A percentile compares a stretch with the other conserved stretches of the same genome.
These are phyloP conservation scores for Phytopythium cucurbitacearum DNA, from an alignment of 352 stramenopile species.

Conservation along the genomic window DNA sequence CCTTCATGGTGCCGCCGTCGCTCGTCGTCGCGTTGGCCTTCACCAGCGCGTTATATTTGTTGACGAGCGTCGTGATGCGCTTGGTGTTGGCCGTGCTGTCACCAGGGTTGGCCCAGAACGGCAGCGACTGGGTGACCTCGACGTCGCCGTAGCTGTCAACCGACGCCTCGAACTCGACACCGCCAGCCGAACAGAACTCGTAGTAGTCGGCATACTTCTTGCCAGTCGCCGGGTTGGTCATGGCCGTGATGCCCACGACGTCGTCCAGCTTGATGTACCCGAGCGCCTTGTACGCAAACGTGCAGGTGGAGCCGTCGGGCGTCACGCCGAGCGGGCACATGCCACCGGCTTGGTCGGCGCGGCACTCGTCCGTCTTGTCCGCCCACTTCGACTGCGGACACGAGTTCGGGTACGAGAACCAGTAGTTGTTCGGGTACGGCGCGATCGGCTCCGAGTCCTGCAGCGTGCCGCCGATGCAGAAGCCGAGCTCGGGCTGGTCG, in stretches of 20 bases:
- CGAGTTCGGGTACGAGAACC: slow-evolving; percentile 81
- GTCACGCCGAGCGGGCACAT: slow-evolving; percentile 39
- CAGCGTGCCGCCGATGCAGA: slow-evolving; percentile 37
- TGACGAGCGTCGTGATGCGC: slow-evolving; percentile 38
- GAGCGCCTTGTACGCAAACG: slow-evolving; percentile 56
- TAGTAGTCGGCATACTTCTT: slow-evolving; percentile 37
- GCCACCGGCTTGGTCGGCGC: slow-evolving; percentile 28
- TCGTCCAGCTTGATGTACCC: slow-evolving; percentile 68
- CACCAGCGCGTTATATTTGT: slow-evolving; percentile 36
- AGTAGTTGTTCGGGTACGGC: slow-evolving; percentile 75
- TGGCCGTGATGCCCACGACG: slow-evolving; percentile 62
- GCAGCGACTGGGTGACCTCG: slow-evolving; percentile 33
- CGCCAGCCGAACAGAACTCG: slow-evolving; percentile 53
- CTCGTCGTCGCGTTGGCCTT: slow-evolving; percentile 17
- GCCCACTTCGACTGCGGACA: slow-evolving; percentile 38
- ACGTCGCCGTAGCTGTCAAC: slow-evolving; percentile 16
- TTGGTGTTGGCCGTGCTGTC: slow-evolving; percentile 36
- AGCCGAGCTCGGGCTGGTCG: slow-evolving; percentile 37
- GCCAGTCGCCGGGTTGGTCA: slow-evolving; percentile 20
- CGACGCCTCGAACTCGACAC: slow-evolving; percentile 42
- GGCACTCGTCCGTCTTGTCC: slow-evolving; percentile 39
- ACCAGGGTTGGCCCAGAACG: slow-evolving; percentile 62
- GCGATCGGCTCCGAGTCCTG: slow-evolving; percentile 44
- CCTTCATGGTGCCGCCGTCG: slow-evolving; percentile 40
- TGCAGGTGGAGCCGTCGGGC: slow-evolving; percentile 54